phyloP scores from a whole-genome alignment of 2,329 filamentous ascomycete genomes.

The Aspergillus fumigatiaffinis region DNA sequence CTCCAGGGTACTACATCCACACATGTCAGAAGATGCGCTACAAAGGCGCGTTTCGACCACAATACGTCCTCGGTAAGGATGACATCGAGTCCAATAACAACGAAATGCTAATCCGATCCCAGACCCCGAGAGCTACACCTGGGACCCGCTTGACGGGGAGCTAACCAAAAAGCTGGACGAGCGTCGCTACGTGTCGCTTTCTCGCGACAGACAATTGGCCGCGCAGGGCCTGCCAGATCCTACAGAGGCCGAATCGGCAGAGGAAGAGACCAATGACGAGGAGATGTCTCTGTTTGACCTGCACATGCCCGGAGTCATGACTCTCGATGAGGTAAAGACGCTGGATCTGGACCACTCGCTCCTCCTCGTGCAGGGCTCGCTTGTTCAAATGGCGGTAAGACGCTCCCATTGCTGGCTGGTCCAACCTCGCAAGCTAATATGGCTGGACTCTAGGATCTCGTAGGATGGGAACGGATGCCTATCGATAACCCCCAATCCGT shows the following conservation, averaged over 20 bases:
- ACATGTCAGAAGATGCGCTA: slow-evolving; percentile 51
- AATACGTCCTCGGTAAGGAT: slow-evolving; percentile 45
- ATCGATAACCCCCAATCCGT: slow-evolving; percentile 42
- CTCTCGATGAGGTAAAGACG: slow-evolving; percentile 38
- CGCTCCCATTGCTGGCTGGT: background rate
- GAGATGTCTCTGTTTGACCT: slow-evolving; percentile 44
- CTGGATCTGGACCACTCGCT: slow-evolving; percentile 44
- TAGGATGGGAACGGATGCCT: slow-evolving; percentile 44
- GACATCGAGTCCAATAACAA: background rate
- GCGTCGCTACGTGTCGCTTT: slow-evolving; percentile 44
- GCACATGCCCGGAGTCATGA: slow-evolving; percentile 45
- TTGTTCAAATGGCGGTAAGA: slow-evolving; percentile 43
- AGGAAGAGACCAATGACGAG: slow-evolving; percentile 33
- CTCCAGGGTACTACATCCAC: slow-evolving; percentile 59
- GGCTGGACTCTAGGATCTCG: slow-evolving; percentile 35
- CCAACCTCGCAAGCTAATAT: background rate
- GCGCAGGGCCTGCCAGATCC: background rate
- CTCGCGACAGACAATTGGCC: slow-evolving; percentile 30
- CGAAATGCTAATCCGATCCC: background rate
- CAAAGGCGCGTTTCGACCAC: slow-evolving; percentile 45
- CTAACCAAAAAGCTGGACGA: slow-evolving; percentile 40
- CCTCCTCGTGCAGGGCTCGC: slow-evolving; percentile 37
- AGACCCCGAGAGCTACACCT: slow-evolving; percentile 46
- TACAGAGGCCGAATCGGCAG: slow-evolving; percentile 5
- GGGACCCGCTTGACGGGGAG: slow-evolving; percentile 43